phyloP scores from a whole-genome alignment of 441 rosid genomes.

The Syzygium malaccense region DNA sequence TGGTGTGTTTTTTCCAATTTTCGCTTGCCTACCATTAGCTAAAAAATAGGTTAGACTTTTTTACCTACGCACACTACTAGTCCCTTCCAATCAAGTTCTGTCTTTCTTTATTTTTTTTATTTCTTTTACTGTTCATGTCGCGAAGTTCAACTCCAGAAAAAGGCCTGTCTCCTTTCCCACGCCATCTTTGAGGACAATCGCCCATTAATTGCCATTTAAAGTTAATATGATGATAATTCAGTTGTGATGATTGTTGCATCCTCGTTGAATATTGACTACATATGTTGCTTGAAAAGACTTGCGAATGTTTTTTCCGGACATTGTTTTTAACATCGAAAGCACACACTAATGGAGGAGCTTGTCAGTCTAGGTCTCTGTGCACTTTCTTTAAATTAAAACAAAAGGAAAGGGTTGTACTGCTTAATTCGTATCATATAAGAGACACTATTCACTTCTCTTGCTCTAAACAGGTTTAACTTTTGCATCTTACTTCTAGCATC shows the following conservation, averaged over 20 bases:
- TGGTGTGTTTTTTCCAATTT: background rate
- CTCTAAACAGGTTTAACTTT: background rate
- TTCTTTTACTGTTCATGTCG: background rate
- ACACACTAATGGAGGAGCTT: background rate
- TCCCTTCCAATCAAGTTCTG: background rate
- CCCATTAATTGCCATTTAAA: background rate
- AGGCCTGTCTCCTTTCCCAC: background rate
- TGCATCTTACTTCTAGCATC: background rate
- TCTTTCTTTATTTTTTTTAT: background rate
- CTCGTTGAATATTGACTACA: background rate
- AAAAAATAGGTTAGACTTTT: background rate
- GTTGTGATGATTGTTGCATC: background rate
- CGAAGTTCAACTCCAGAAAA: background rate
- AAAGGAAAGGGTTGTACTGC: background rate
- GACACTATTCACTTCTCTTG: background rate
- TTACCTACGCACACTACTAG: background rate
- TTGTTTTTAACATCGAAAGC: background rate
- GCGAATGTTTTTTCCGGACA: background rate
- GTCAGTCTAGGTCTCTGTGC: background rate
- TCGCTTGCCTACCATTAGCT: conserved; percentile 7
- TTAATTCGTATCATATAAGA: background rate
- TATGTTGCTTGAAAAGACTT: background rate
- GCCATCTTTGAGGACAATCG: background rate
- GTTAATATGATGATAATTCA: background rate
- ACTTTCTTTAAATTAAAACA: background rate